phyloP scores from a whole-genome alignment of 2,329 filamentous ascomycete species.

The Colletotrichum sp. region DNA sequence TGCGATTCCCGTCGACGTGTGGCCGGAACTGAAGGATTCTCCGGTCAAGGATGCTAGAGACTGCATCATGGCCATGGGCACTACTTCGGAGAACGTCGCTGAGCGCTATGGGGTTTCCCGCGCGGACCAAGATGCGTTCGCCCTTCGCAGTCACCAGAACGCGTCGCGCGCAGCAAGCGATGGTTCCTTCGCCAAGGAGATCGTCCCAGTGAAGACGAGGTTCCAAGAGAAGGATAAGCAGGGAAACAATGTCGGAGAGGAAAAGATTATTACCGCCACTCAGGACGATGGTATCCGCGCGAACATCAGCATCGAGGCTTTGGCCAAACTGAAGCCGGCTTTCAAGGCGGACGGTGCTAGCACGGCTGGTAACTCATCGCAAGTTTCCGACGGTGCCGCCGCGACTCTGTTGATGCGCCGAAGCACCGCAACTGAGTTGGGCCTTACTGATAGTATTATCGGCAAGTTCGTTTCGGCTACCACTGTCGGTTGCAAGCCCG shows the following conservation, averaged over 20 bases:
- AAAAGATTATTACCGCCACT: constrained; percentile 69
- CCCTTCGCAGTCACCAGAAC: constrained; percentile 74
- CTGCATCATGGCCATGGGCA: constrained; percentile 93
- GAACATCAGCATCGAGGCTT: constrained; percentile 69
- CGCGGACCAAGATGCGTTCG: constrained; percentile 83
- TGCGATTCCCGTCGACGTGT: constrained; percentile 84
- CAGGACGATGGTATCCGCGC: constrained; percentile 85
- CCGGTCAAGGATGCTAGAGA: constrained; percentile 74
- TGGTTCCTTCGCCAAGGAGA: constrained; percentile 79
- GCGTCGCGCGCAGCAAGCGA: constrained; percentile 72
- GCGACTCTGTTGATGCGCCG: constrained; percentile 85
- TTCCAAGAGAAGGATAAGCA: constrained; percentile 69
- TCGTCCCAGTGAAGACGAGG: constrained; percentile 77
- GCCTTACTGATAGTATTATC: constrained; percentile 72
- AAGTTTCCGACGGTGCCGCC: constrained; percentile 88
- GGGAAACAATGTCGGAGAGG: constrained; percentile 58
- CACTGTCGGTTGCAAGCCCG: constrained; percentile 79
- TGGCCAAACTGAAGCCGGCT: constrained; percentile 83
- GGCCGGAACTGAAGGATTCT: constrained; percentile 73
- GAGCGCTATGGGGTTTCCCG: constrained; percentile 74
- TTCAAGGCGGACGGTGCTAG: constrained; percentile 77
- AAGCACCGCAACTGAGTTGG: constrained; percentile 77
- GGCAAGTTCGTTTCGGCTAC: constrained; percentile 82
- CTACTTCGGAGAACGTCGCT: constrained; percentile 90
- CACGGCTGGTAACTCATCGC: constrained; percentile 86